Conservation (phyloP, 1,284 basidiomycete genomes). For the Ganoderma resinaceum region DNA sequence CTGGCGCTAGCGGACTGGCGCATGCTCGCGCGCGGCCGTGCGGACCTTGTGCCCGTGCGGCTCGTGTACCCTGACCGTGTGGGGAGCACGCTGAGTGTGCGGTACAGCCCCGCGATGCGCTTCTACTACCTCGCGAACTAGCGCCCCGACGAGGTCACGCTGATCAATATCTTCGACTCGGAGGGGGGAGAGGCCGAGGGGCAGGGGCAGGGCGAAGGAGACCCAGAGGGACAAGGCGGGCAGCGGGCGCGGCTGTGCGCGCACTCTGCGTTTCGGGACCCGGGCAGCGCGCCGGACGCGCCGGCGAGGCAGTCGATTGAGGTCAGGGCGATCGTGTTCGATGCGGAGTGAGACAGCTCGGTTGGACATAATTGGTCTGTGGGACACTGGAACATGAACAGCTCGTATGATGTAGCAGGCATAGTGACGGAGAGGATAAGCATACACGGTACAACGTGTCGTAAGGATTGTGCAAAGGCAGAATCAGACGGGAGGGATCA, state of each 20-base stretch:
- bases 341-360: slow-evolving; percentile 28
- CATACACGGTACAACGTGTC: too few species aligned
- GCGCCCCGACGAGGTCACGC: slow-evolving; percentile 49
- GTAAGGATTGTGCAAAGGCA: too few species aligned
- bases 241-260: slow-evolving; percentile 48
- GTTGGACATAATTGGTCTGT: too few species aligned
- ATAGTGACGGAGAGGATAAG: too few species aligned
- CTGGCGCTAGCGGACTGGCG: slow-evolving; percentile 54
- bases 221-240: too few species aligned
- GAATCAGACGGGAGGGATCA: too few species aligned
- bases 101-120: slow-evolving; percentile 22
- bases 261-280: slow-evolving; percentile 51
- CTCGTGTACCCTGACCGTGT: slow-evolving; percentile 43
- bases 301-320: slow-evolving; percentile 48
- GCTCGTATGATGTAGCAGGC: too few species aligned
- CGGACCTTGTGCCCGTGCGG: slow-evolving; percentile 42
- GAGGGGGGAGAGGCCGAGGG: slow-evolving; percentile 32
- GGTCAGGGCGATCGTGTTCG: slow-evolving; percentile 44
- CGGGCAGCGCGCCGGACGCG: slow-evolving; percentile 43
- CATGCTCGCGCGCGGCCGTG: slow-evolving; percentile 37
- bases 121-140: slow-evolving; percentile 54
- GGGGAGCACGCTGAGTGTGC: slow-evolving; percentile 44
- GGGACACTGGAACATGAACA: too few species aligned
- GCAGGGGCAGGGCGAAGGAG: too few species aligned
- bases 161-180: slow-evolving; percentile 54